Evolutionary conservation across 169 alveolate species (phyloP).

Genomic region (Plasmodium falciparum): DNA sequence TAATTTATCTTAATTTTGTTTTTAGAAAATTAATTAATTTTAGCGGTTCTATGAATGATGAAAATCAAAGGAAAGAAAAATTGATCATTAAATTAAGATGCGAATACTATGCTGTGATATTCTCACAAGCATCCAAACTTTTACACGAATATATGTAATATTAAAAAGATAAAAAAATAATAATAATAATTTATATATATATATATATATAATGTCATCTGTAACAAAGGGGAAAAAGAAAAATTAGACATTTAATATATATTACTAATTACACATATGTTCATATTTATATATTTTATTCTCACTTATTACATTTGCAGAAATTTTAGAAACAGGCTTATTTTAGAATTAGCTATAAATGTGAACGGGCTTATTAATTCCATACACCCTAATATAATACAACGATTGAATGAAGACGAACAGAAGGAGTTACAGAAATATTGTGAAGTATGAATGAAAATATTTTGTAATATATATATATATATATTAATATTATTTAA

Average conservation of each 20-base stretch:
- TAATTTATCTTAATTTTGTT: not conserved
- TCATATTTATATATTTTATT: not conserved
- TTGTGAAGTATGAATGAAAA: constrained; percentile 52
- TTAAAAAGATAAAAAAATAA: constrained; percentile 10
- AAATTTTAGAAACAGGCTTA: constrained; percentile 69
- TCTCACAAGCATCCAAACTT: constrained; percentile 72
- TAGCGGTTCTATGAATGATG: constrained; percentile 74
- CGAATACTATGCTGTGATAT: constrained; percentile 75
- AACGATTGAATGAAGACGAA: constrained; percentile 71
- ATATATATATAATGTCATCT: not conserved
- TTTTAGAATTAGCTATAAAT: constrained; percentile 74
- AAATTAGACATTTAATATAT: not conserved
- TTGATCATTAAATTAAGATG: constrained; percentile 66
- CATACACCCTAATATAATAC: constrained; percentile 68
- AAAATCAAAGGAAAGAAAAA: constrained; percentile 75
- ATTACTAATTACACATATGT: not conserved
- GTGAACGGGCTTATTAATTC: constrained; percentile 69
- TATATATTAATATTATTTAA: constrained; percentile 1
- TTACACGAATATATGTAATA: constrained; percentile 71
- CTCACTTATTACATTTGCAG: constrained; percentile 4
- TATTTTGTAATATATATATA: not conserved
- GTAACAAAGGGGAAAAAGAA: not conserved
- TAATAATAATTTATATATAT: not conserved
- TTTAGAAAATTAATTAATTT: constrained; percentile 69
- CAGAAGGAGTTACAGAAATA: constrained; percentile 61